These are phyloP conservation scores for Gonium pectorale DNA, from an alignment of 139 green algal genomes.

Conservation along the genomic window DNA sequence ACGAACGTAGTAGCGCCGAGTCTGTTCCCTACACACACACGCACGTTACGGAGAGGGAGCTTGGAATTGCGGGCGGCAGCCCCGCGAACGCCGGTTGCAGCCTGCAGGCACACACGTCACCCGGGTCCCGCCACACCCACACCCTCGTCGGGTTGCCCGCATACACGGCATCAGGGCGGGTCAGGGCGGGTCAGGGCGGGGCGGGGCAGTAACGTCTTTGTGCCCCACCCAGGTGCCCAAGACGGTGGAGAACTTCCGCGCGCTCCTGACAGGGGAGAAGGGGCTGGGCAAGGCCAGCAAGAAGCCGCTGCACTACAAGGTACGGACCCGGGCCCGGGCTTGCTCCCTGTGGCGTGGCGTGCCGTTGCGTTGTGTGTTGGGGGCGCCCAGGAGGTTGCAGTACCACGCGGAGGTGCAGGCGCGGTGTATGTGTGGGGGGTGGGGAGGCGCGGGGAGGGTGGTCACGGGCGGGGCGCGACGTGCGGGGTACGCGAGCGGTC, in stretches of 20 bases:
- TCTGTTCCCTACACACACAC: too few relatives aligned
- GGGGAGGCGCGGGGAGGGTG: too few relatives aligned
- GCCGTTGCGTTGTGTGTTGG: too few relatives aligned
- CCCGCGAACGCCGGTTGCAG: neutral
- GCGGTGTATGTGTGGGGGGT: too few relatives aligned
- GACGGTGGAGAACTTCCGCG: conserved; percentile 78
- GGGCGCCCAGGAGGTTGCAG: too few relatives aligned
- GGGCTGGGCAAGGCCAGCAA: conserved; percentile 80
- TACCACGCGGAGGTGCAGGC: too few relatives aligned
- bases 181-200: neutral
- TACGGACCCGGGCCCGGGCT: too few relatives aligned
- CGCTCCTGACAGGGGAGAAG: conserved; percentile 82
- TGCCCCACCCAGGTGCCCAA: conserved; percentile 61
- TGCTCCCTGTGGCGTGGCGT: too few relatives aligned
- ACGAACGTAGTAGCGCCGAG: too few relatives aligned
- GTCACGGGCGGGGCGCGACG: too few relatives aligned
- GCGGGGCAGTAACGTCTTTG: neutral
- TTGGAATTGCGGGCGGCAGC: neutral
- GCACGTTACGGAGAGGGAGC: neutral
- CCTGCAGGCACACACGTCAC: too few relatives aligned
- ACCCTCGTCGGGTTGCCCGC: neutral
- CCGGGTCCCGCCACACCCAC: neutral
- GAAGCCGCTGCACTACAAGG: conserved; percentile 88
- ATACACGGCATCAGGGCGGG: neutral
- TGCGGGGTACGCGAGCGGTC: too few relatives aligned